phyloP scores from a whole-genome alignment of 495 filamentous ascomycete genomes.

The Aspergillus kassunensis region DNA sequence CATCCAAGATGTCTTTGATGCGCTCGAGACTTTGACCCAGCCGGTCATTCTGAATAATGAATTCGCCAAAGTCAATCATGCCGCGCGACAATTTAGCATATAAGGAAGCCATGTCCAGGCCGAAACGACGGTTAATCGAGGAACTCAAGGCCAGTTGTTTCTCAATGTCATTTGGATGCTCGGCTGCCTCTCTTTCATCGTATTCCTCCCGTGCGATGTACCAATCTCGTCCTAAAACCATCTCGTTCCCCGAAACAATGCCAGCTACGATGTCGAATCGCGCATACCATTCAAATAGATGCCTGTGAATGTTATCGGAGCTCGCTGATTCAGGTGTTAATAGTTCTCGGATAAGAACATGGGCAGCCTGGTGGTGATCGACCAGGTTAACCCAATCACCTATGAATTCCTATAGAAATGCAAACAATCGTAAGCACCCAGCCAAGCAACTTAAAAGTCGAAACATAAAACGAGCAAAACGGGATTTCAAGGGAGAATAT shows the following conservation, averaged over 20 bases:
- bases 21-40: conserved; percentile 50
- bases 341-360: conserved; percentile 71
- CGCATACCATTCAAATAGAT: conserved; percentile 80
- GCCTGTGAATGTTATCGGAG: conserved; percentile 60
- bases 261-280: conserved; percentile 84
- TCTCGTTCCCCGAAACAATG: conserved; percentile 74
- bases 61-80: conserved; percentile 62
- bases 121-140: conserved; percentile 67
- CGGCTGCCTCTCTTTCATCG: conserved; percentile 53
- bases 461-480: too few relatives aligned
- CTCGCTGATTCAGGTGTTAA: conserved; percentile 75
- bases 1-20: conserved; percentile 56
- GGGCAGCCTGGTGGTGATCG: conserved; percentile 87
- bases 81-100: conserved; percentile 63
- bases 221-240: conserved; percentile 76
- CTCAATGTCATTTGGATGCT: conserved; percentile 57
- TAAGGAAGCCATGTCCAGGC: conserved; percentile 73
- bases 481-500: conserved; percentile 20
- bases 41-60: conserved; percentile 55
- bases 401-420: conserved; percentile 70
- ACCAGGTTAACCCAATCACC: conserved; percentile 92
- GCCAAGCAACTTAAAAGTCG: too few relatives aligned
- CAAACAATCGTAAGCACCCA: conserved; percentile 18
- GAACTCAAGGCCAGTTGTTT: conserved; percentile 63
- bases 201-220: conserved; percentile 62